Evolutionary conservation across 768 basidiomycete species (phyloP).

Genomic region (Amanita inopinata): DNA sequence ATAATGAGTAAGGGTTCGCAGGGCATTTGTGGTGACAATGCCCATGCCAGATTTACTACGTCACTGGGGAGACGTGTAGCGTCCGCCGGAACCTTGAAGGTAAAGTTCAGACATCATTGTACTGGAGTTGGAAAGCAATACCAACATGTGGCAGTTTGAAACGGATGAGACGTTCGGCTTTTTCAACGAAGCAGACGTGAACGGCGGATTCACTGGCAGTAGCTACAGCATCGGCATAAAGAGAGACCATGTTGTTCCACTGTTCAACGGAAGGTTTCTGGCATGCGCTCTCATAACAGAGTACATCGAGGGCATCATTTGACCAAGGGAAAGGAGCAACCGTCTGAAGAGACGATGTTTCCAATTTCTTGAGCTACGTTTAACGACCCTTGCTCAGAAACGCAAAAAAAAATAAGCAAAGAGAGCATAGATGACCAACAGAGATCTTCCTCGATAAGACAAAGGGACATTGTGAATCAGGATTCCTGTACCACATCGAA

Average conservation of each 20-base stretch:
- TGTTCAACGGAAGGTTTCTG: slow-evolving; percentile 16
- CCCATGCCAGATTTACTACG: slow-evolving; percentile 46
- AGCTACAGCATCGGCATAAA: slow-evolving; percentile 43
- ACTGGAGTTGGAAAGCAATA: neutral
- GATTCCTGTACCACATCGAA: slow-evolving; percentile 28
- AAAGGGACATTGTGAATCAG: slow-evolving; percentile 27
- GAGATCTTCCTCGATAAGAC: slow-evolving; percentile 29
- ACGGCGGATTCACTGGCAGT: slow-evolving; percentile 30
- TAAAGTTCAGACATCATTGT: neutral
- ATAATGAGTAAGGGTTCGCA: slow-evolving; percentile 54
- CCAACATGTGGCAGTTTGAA: slow-evolving; percentile 28
- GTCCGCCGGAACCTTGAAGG: slow-evolving; percentile 9
- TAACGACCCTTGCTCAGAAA: neutral
- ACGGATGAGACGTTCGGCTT: slow-evolving; percentile 22
- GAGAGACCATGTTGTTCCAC: slow-evolving; percentile 38
- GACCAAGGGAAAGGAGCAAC: slow-evolving; percentile 43
- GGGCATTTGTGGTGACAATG: slow-evolving; percentile 31
- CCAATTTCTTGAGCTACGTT: slow-evolving; percentile 19
- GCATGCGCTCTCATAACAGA: slow-evolving; percentile 28
- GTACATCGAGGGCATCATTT: slow-evolving; percentile 25
- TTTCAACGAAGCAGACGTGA: slow-evolving; percentile 28
- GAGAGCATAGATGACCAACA: slow-evolving; percentile 29
- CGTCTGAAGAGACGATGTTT: slow-evolving; percentile 25
- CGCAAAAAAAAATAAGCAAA: neutral
- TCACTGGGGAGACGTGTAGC: slow-evolving; percentile 20